phyloP scores from a whole-genome alignment of 2,329 filamentous ascomycete genomes.

The Penicillium oxalicum region DNA sequence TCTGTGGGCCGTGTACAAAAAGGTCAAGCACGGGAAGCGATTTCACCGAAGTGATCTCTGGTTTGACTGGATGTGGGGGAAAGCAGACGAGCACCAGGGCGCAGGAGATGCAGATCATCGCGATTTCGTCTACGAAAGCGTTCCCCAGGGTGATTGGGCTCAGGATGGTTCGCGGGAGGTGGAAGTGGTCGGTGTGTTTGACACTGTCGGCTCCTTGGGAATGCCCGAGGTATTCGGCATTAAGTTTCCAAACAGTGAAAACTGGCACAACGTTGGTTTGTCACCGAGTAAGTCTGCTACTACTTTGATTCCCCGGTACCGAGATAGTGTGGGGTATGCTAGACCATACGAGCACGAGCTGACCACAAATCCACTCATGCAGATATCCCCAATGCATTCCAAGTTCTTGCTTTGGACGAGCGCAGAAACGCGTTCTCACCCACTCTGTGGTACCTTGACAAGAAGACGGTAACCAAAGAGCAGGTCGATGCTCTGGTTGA shows the following conservation, averaged over 20 bases:
- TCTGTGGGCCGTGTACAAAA: constrained; percentile 17
- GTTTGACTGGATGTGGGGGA: constrained; percentile 18
- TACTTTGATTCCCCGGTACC: too few relatives aligned
- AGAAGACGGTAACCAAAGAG: constrained; percentile 7
- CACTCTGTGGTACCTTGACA: constrained; percentile 48
- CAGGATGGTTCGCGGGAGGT: constrained; percentile 13
- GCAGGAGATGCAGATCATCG: constrained; percentile 8
- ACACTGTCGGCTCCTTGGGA: constrained; percentile 30
- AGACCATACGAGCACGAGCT: neutral
- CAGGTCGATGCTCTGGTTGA: constrained; percentile 5
- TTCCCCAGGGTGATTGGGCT: constrained; percentile 9
- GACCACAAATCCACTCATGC: neutral
- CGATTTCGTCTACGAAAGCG: constrained; percentile 10
- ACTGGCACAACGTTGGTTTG: constrained; percentile 16
- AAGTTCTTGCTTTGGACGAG: constrained; percentile 37
- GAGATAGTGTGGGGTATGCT: too few relatives aligned
- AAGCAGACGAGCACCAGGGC: constrained; percentile 16
- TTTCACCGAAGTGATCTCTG: constrained; percentile 18
- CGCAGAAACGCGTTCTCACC: constrained; percentile 44
- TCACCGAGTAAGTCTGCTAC: constrained; percentile 10
- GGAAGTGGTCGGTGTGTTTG: constrained; percentile 31
- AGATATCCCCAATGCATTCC: constrained; percentile 35
- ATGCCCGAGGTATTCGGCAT: constrained; percentile 23
- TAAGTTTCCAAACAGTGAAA: constrained; percentile 10
- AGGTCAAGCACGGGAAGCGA: constrained; percentile 8